Evolutionary conservation across 163 green algal genomes (phyloP), one percentile per base, ranked within the genome.

Genomic region (Scenedesmus sp.): DNA sequence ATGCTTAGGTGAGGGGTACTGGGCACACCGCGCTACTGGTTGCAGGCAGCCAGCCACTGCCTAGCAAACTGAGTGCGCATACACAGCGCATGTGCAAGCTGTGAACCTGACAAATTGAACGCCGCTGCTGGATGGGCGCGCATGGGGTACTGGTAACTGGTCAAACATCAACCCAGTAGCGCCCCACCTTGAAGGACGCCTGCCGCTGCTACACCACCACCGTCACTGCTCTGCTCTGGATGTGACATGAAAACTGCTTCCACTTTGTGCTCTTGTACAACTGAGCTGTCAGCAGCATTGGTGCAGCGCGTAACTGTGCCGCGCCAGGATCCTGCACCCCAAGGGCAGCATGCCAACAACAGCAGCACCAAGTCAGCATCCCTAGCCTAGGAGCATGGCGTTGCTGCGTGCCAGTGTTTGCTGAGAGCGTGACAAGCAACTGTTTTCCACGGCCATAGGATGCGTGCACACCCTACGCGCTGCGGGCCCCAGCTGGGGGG

Each of bases 281-380:
- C 46, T 79, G 70, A 52, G 46, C 70, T 79, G 18, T 79, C 70
- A 79, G 70, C 23, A 79, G 70, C 70, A 79, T 79, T 79, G 70
- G 70, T 79, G 70, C 70, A 79, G 23, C 16, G 23, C 23, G 23
- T 23, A 5, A 52, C 70, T 46, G 70, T 79, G 70, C 70, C 46
- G 70, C 23, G 70, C 70, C 70, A 79, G 70, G 70, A 79, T 79
- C 70, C 70, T 79, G 23, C 70, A 52, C 3, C 34, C 15, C 66
- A 26, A 34, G 66, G 26, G 7, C 66, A 76, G 66, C 66, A 76
- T 34, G 66, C 66, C 70, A n/a, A 23, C 62, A 76, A 76, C 66
- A 76, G 16, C 66, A 76, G 66, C 16, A 16, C 34, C 34, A 64
- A 8, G 23, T 79, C 70, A 79, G 70, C 23, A 52, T 6, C 20